phyloP scores from a whole-genome alignment of 176 grass and related monocot genomes.

The Cenchrus purpureus region DNA sequence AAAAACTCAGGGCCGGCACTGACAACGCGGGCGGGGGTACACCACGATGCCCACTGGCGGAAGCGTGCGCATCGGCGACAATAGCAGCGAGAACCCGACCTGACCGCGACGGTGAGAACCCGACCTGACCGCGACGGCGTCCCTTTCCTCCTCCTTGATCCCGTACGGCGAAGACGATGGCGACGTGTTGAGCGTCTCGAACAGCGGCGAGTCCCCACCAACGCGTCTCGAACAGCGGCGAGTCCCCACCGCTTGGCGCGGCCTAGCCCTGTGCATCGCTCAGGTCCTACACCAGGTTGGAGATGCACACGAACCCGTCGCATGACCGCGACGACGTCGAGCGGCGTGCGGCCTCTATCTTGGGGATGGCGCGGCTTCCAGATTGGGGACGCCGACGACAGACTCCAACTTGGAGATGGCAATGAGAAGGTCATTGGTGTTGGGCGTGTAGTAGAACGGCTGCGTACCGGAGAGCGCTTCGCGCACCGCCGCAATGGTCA shows the following conservation, averaged over 20 bases:
- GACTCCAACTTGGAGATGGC: slow-evolving; percentile 54
- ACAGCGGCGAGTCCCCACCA: no score
- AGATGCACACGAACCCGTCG: slow-evolving; percentile 52
- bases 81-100: no score
- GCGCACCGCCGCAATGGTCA: background rate
- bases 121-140: background rate
- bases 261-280: background rate
- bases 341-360: background rate
- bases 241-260: background rate
- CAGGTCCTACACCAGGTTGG: slow-evolving; percentile 60
- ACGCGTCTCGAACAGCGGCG: slow-evolving; percentile 43
- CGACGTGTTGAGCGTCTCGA: background rate
- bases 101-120: slow-evolving; percentile 28
- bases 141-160: slow-evolving; percentile 42
- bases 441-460: slow-evolving; percentile 51
- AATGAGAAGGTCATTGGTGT: slow-evolving; percentile 55
- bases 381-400: slow-evolving; percentile 28
- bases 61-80: slow-evolving; percentile 45
- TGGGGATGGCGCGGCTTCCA: background rate
- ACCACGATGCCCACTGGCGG: slow-evolving; percentile 39
- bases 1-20: no score
- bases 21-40: slow-evolving; percentile 14
- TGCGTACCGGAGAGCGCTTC: slow-evolving; percentile 50
- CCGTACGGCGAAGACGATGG: slow-evolving; percentile 28
- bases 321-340: background rate